Evolutionary conservation across 1,139 yeast species (phyloP), one percentile per base, ranked within the genome.

Genomic region (Pichia sp.): DNA sequence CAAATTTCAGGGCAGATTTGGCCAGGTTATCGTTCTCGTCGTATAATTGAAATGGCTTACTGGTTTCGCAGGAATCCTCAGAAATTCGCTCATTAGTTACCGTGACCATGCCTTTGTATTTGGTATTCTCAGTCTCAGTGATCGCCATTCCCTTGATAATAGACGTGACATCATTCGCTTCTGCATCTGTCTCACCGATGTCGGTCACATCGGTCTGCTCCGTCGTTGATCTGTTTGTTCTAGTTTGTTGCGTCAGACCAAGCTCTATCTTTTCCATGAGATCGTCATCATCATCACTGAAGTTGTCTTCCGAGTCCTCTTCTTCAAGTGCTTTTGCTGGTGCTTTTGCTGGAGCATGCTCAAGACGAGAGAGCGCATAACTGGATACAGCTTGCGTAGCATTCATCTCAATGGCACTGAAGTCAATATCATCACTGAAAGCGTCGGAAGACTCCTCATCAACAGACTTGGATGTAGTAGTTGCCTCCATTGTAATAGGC

Each of bases 1-100:
- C 55, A 35, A 77, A 60, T 1, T 58, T 47, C 22, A 67, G 68
- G 1, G 77, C 69, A 19, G 71, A 50, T 32, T 63, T 62, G 0
- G 78, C 72, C 11, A 59, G 52, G 35, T 61, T 58, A 1, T 45
- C 44, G 12, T 43, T 44, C 14, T 45, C 47, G 13, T 48, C 53
- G 19, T 28, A 32, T 13, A 42, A n/a, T 18, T 34, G 32, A 20
- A 42, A 37, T 1, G 27, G 33, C 21, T 36, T 37, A 18, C 23
- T 34, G 8, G 4, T 9, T 4, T 14, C 30, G 16, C n/a, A 28
- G 10, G 20, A 32, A 12, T 18, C 30, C 4, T 20, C 13, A 6
- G n/a, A 20, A 15, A 12, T 13, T 14, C 21, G 12, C 13, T 14
- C 22, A 12, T 29, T 28, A 8, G n/a, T 20, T 15, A 17, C 25